Evolutionary conservation across 805 yeast species (phyloP), one percentile per base, ranked within the genome.

Genomic region (Grigorovia transvaalensis): DNA sequence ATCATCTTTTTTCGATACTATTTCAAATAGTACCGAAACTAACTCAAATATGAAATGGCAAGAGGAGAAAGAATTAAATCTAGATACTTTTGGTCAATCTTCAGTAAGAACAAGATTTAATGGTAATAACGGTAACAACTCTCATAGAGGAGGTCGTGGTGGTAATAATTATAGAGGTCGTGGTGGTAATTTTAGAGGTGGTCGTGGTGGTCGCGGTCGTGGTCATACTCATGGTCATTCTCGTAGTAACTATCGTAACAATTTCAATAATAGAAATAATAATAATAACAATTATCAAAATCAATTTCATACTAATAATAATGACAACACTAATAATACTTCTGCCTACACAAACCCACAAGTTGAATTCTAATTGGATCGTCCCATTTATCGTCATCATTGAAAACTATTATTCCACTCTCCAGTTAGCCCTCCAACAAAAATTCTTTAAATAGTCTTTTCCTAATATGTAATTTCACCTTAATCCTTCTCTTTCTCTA

Each of bases 1-100:
- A 61, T 79, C 88, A 13, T 89, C 97, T 1, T 91, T 93, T 68
- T 91, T 91, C 63, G 98, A 93, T 69, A 80, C 78, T 55, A 79
- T 91, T 52, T 85, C 95, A 11, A 79, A 88, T 11, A 82, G 88
- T 4, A 69, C 82, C 42, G 78, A 76, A 50, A 75, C 75, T 48
- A 62, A 69, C 27, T 62, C 66, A 9, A 66, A 65, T 30, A 72
- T 80, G 79, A 77, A 81, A 61, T 84, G 95, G 82, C 71, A 76
- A 47, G 85, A 83, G 58, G 95, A 88, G 62, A 82, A 84, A 54
- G 70, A 70, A 47, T 75, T 86, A 62, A 88, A 88, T 65, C 61
- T 80, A 69, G 95, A 87, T 67, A 88, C 96, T 1, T 88, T 88
- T 69, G 96, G 96, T 20, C 85, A 85, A 68, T 69, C 82, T 7